Conservation (phyloP, 148 eudicot species). For the Nepenthes mirabilis region DNA sequence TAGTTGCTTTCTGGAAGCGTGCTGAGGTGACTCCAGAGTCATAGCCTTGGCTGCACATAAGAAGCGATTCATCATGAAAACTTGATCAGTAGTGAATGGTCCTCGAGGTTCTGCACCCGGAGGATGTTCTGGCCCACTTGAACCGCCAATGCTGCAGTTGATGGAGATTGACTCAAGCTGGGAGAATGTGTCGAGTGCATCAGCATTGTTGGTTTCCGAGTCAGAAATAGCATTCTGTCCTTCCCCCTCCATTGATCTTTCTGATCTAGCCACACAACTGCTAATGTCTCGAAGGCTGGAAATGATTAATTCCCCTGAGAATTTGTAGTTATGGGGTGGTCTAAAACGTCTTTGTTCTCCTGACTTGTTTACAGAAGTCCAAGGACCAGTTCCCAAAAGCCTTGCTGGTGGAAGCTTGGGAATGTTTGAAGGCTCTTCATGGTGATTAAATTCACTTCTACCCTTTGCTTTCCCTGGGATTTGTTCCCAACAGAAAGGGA, state of each 20-base stretch:
- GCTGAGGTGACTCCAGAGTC: slow-evolving; percentile 4
- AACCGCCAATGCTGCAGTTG: slow-evolving; percentile 48
- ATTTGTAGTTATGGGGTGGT: not conserved
- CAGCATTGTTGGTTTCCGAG: slow-evolving; percentile 13
- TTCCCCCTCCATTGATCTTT: not conserved
- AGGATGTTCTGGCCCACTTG: slow-evolving; percentile 4
- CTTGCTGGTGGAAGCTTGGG: slow-evolving; percentile 35
- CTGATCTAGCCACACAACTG: not conserved
- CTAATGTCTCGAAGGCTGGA: not conserved
- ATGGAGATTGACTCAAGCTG: slow-evolving; percentile 40
- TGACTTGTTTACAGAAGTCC: not conserved
- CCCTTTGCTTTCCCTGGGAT: slow-evolving; percentile 39
- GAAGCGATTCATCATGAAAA: slow-evolving; percentile 10
- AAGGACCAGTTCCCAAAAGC: slow-evolving; percentile 6
- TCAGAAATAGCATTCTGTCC: not conserved
- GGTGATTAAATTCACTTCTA: slow-evolving; percentile 1
- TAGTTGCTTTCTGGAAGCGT: not conserved
- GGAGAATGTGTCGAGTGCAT: slow-evolving; percentile 48
- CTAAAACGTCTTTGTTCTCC: not conserved
- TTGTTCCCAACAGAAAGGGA: slow-evolving; percentile 51
- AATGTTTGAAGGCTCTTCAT: slow-evolving; percentile 11
- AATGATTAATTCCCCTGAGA: slow-evolving; percentile 11
- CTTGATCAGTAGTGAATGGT: slow-evolving; percentile 1
- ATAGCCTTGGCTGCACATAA: slow-evolving; percentile 13
- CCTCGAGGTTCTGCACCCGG: not conserved